These are phyloP conservation scores for Barnettozyma wickerhamii DNA, from an alignment of 805 yeast species.

Conservation along the genomic window DNA sequence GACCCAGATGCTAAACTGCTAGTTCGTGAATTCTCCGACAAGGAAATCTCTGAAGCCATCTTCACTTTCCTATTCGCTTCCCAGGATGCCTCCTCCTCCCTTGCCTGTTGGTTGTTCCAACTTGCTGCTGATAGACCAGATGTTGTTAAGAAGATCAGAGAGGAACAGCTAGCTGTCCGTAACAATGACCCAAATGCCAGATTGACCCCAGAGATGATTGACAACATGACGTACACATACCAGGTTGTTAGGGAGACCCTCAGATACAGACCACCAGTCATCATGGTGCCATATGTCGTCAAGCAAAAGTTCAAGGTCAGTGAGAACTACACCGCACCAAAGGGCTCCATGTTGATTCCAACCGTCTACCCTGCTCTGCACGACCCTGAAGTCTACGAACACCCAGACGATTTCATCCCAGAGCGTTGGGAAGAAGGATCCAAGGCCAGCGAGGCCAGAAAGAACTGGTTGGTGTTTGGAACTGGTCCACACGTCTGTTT, in stretches of 20 bases:
- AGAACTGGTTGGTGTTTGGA: constrained; percentile 96
- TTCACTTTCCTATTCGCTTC: constrained; percentile 97
- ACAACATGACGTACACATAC: constrained; percentile 80
- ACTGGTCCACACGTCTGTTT: constrained; percentile 96
- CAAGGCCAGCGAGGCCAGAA: constrained; percentile 67
- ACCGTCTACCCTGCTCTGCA: constrained; percentile 94
- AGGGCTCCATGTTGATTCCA: constrained; percentile 96
- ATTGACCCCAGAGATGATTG: constrained; percentile 69
- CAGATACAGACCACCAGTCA: constrained; percentile 94
- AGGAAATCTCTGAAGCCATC: constrained; percentile 92
- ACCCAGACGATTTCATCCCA: constrained; percentile 92
- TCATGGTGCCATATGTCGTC: constrained; percentile 96
- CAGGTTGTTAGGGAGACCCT: constrained; percentile 90
- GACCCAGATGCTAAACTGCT: constrained; percentile 52
- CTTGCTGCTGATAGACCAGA: constrained; percentile 95
- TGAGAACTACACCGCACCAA: constrained; percentile 85
- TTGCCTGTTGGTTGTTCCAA: constrained; percentile 98
- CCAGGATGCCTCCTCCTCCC: constrained; percentile 95
- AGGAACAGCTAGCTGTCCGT: constrained; percentile 85
- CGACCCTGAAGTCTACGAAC: constrained; percentile 93
- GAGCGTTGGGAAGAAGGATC: constrained; percentile 91
- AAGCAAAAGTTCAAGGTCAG: constrained; percentile 84
- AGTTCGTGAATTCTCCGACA: constrained; percentile 80
- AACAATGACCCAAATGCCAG: constrained; percentile 62
- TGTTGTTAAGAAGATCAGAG: constrained; percentile 77